Evolutionary conservation across 1,139 yeast species (phyloP).

Genomic region (Candida neerlandica): DNA sequence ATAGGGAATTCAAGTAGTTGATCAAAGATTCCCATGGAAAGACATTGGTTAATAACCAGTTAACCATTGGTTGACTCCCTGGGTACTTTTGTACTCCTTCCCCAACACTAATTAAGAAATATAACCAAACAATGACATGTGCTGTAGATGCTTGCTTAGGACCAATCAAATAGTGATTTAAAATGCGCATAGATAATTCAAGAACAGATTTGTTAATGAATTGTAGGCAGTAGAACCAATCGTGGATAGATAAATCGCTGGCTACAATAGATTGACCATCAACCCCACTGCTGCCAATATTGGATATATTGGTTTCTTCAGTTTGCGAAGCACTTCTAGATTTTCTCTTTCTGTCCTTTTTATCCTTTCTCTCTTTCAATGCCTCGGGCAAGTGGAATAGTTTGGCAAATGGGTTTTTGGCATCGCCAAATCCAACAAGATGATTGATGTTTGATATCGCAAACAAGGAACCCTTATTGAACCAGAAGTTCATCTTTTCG

Average conservation of each 20-base stretch:
- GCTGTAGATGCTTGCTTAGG: conserved; percentile 72
- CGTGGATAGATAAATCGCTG: conserved; percentile 46
- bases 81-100: conserved; percentile 55
- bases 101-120: conserved; percentile 65
- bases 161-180: conserved; percentile 66
- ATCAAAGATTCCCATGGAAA: conserved; percentile 71
- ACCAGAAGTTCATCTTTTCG: conserved; percentile 72
- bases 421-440: conserved; percentile 74
- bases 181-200: conserved; percentile 65
- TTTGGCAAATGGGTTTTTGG: conserved; percentile 73
- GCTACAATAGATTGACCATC: conserved; percentile 42
- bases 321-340: conserved; percentile 30
- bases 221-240: conserved; percentile 62
- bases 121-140: conserved; percentile 71
- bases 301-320: conserved; percentile 15
- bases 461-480: conserved; percentile 71
- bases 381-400: conserved; percentile 71
- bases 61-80: conserved; percentile 49
- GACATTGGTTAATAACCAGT: conserved; percentile 54
- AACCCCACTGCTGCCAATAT: conserved; percentile 18
- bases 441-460: conserved; percentile 76
- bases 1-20: conserved; percentile 59
- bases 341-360: conserved; percentile 66
- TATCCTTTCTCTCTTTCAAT: conserved; percentile 67
- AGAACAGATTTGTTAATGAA: conserved; percentile 64